Base-by-base conservation (phyloP, 768 basidiomycete genomes). In the Cystofilobasidium capitatum region DNA sequence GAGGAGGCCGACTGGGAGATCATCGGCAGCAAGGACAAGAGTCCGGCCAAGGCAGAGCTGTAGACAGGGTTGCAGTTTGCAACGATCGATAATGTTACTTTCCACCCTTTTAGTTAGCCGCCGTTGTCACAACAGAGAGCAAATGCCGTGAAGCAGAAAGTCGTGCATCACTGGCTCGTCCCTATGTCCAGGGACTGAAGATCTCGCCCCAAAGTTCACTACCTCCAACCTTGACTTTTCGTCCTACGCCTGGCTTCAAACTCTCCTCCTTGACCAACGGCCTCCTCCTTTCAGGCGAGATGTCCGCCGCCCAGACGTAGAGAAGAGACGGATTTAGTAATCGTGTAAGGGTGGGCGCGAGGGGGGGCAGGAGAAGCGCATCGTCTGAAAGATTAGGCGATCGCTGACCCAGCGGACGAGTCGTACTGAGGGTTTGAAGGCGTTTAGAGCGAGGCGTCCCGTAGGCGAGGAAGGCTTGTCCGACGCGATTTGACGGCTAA, bases 1-100 rank as follows among this genome's bases (percentile, higher is more conserved):
- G 36, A 64, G n/a, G 62, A 64, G 35, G 49, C 51, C 1, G 62
- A 64, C n/a, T 64, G 62, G 62, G 62, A 64, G 24, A 64, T 64
- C 22, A 37, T 64, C 49, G n/a, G 36, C 10, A 26, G 36, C 47
- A 39, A 55, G 24, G 37, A 20, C 10, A 26, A 36, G 59, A 26
- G 47, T 20, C 20, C 47, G 36, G 29, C n/a, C 7, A 62, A 55
- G 51, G 6, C 16, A 7, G 31, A 55, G 26, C n/a, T n/a, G n/a
- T 55, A 55, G 51, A 2, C n/a, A n/a, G n/a, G n/a, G n/a, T n/a
- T n/a, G n/a, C n/a, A n/a, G n/a, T n/a, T n/a, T n/a, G n/a, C n/a
- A n/a, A n/a, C n/a, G n/a, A n/a, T n/a, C n/a, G n/a, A n/a, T n/a
- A n/a, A n/a, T n/a, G n/a, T n/a, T n/a, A n/a, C n/a, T n/a, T n/a